These are phyloP conservation scores for Diaporthe sp. DNA, from an alignment of 2,329 filamentous ascomycete genomes.

Conservation along the genomic window DNA sequence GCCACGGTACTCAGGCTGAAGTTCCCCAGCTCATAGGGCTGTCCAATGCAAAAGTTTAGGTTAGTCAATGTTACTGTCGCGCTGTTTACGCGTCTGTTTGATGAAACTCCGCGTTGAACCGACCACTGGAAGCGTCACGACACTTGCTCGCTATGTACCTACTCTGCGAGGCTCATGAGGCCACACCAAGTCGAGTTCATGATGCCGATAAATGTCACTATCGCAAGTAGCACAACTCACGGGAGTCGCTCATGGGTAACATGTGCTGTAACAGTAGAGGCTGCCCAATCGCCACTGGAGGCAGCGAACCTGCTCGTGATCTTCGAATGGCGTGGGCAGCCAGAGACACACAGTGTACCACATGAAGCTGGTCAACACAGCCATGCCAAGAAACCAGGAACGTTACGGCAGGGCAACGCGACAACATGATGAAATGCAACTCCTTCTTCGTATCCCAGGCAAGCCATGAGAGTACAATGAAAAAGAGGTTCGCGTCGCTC, in stretches of 20 bases:
- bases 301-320: not conserved
- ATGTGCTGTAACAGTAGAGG: not conserved
- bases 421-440: not conserved
- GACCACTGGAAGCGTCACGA: not conserved
- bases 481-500: constrained; percentile 73
- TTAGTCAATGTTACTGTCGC: not conserved
- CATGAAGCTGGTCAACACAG: not conserved
- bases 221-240: not conserved
- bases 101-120: not conserved
- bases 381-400: not conserved
- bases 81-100: not conserved
- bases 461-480: constrained; percentile 65
- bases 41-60: not conserved
- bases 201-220: not conserved
- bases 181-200: not conserved
- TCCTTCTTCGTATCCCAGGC: constrained; percentile 65
- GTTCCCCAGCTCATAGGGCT: constrained; percentile 1
- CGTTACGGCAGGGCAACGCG: too few species aligned
- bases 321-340: not conserved
- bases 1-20: not conserved
- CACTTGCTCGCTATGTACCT: too few species aligned
- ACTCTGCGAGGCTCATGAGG: too few species aligned
- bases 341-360: not conserved
- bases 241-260: not conserved
- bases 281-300: not conserved